Conservation (phyloP, 2,329 filamentous ascomycete species). For the Fusarium avenaceum region DNA sequence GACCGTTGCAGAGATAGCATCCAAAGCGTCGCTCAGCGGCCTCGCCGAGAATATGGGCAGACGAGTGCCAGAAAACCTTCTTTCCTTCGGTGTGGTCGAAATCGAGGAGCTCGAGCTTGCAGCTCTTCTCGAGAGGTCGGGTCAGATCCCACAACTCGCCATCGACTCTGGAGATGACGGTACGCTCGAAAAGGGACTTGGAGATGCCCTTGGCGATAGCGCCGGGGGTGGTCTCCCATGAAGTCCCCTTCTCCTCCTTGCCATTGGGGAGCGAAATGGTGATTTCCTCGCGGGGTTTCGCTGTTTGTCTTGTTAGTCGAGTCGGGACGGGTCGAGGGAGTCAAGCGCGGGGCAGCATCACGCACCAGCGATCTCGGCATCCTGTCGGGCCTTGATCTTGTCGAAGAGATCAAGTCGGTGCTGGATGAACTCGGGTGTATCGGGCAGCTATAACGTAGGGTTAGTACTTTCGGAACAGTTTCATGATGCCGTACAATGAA, state of each 20-base stretch:
- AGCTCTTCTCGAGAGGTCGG: slow-evolving; percentile 88
- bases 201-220: slow-evolving; percentile 83
- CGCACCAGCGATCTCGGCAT: slow-evolving; percentile 74
- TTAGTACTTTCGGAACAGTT: slow-evolving; percentile 41
- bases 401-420: slow-evolving; percentile 90
- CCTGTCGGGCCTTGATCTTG: slow-evolving; percentile 84
- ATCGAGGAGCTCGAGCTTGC: slow-evolving; percentile 84
- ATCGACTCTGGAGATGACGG: slow-evolving; percentile 87
- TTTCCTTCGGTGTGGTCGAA: slow-evolving; percentile 78
- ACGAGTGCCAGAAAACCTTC: slow-evolving; percentile 98
- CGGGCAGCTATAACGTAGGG: slow-evolving; percentile 52
- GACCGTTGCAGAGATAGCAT: slow-evolving; percentile 93
- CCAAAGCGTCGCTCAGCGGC: slow-evolving; percentile 91
- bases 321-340: slow-evolving; percentile 13
- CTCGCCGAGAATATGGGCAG: slow-evolving; percentile 95
- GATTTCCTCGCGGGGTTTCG: slow-evolving; percentile 80
- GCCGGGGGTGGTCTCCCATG: slow-evolving; percentile 92
- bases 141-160: slow-evolving; percentile 93
- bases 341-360: slow-evolving; percentile 24
- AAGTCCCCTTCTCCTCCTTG: slow-evolving; percentile 77
- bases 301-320: slow-evolving; percentile 56
- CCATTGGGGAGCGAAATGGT: slow-evolving; percentile 81
- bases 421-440: slow-evolving; percentile 80
- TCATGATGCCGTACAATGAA: slow-evolving; percentile 17
- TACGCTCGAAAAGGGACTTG: slow-evolving; percentile 88